A percentile compares a stretch with the other conserved stretches of the same genome.
Evolutionary conservation across 2,329 filamentous ascomycete genomes (phyloP).

Genomic region (Aspergillus terreus): DNA sequence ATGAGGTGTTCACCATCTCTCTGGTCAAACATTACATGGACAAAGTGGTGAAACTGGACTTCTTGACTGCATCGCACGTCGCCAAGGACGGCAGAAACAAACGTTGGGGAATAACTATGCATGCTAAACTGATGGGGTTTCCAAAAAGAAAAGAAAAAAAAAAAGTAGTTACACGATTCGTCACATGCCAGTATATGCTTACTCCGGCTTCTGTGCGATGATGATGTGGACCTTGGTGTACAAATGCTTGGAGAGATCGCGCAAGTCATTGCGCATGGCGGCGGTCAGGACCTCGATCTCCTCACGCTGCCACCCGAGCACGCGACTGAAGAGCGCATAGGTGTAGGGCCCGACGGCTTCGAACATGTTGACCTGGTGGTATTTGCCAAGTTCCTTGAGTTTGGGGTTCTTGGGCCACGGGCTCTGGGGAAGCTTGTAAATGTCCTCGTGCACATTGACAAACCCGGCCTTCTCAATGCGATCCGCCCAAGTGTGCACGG

Average conservation of each 20-base stretch:
- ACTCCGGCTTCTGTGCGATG: conserved; percentile 25
- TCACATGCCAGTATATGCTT: background rate
- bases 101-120: background rate
- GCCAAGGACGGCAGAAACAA: background rate
- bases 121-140: background rate
- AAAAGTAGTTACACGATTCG: background rate
- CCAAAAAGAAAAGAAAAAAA: background rate
- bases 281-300: conserved; percentile 39
- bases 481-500: conserved; percentile 34
- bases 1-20: too few relatives aligned
- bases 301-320: conserved; percentile 34
- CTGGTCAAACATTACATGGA: too few relatives aligned
- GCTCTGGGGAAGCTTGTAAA: conserved; percentile 51
- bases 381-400: conserved; percentile 50
- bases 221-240: conserved; percentile 31
- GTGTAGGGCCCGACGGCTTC: conserved; percentile 34
- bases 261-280: conserved; percentile 36
- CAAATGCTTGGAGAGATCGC: conserved; percentile 34
- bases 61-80: too few relatives aligned
- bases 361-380: conserved; percentile 33
- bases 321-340: conserved; percentile 37
- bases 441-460: conserved; percentile 47
- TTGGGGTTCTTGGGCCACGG: conserved; percentile 51
- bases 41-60: too few relatives aligned
- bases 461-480: conserved; percentile 53